Evolutionary conservation across 2,329 filamentous ascomycete species (phyloP).

Genomic region (Curvularia hawaiiensis): DNA sequence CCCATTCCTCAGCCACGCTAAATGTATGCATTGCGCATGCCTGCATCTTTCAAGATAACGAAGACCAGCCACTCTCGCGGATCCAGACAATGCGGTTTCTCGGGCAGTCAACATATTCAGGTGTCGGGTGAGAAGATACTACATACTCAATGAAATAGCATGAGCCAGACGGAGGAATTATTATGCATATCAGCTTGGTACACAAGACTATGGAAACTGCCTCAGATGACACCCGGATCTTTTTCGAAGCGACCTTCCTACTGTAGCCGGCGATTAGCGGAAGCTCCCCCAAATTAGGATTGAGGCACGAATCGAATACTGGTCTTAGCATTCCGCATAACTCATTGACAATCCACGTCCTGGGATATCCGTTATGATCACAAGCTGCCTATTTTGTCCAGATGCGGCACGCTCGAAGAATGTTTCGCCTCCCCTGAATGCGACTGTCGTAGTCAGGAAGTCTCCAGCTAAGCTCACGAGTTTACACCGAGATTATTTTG

Average conservation of each 20-base stretch:
- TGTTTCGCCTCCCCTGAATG: neutral
- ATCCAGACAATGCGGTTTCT: neutral
- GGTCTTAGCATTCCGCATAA: neutral
- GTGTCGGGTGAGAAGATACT: neutral
- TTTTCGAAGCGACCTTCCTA: neutral
- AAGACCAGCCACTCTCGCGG: neutral
- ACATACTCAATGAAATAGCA: neutral
- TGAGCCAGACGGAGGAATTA: neutral
- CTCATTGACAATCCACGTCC: neutral
- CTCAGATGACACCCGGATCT: too few species aligned
- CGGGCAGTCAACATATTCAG: neutral
- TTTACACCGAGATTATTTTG: neutral
- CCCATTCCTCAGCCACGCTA: neutral
- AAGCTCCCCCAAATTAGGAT: neutral
- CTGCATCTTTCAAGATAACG: neutral
- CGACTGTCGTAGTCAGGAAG: neutral
- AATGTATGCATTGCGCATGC: neutral
- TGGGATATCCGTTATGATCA: neutral
- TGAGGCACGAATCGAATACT: neutral
- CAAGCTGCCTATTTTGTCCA: neutral
- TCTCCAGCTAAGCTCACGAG: neutral
- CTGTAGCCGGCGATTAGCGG: neutral
- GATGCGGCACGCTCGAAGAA: neutral
- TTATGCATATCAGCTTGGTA: neutral
- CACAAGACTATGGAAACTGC: neutral